These are phyloP conservation scores for Kwoniella europaea DNA, from an alignment of 768 basidiomycete species.

Conservation along the genomic window DNA sequence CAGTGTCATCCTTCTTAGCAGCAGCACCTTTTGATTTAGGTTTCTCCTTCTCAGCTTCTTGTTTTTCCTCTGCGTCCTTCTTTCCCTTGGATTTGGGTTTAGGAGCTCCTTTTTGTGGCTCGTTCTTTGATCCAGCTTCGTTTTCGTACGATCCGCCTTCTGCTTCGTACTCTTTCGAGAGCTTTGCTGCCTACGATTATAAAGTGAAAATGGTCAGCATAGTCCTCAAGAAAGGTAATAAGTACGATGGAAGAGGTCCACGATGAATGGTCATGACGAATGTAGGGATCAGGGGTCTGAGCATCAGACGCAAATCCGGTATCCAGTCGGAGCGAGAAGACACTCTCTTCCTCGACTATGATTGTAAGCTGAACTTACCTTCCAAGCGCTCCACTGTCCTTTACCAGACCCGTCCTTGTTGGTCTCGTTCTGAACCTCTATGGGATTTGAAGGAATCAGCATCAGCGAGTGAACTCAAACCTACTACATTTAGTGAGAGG, in stretches of 20 bases:
- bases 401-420: conserved; percentile 57
- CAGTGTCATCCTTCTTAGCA: conserved; percentile 25
- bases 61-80: conserved; percentile 34
- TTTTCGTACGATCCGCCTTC: conserved; percentile 55
- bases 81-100: conserved; percentile 48
- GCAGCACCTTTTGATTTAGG: conserved; percentile 22
- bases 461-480: neutral
- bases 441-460: neutral
- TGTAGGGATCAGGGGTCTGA: no score
- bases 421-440: conserved; percentile 52
- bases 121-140: conserved; percentile 56
- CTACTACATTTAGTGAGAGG: no score
- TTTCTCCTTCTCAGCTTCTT: conserved; percentile 17
- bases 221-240: no score
- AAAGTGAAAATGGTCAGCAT: neutral
- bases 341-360: neutral
- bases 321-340: neutral
- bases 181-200: conserved; percentile 40
- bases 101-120: conserved; percentile 53
- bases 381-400: conserved; percentile 57
- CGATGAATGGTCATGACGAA: neutral
- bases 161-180: conserved; percentile 55
- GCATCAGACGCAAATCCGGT: neutral
- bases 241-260: no score
- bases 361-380: conserved; percentile 34